Conservation (phyloP, 2,329 filamentous ascomycete genomes). For the Trichophyton benhamiae region DNA sequence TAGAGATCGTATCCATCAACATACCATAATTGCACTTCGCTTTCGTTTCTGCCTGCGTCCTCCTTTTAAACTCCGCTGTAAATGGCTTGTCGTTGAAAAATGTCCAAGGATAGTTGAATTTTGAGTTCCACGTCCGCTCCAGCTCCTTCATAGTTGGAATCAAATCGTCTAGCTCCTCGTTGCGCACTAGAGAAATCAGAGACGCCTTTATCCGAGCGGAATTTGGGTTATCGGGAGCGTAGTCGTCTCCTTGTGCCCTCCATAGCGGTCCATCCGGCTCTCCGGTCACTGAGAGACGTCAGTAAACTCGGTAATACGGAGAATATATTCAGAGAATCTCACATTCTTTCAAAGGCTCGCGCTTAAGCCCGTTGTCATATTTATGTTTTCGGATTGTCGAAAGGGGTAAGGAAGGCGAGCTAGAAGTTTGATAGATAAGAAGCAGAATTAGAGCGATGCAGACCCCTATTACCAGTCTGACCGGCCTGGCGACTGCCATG, state of each 20-base stretch:
- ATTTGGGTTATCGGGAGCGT: constrained; percentile 60
- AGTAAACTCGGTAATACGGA: background rate
- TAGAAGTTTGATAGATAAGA: constrained; percentile 64
- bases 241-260: constrained; percentile 61
- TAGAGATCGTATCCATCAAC: constrained; percentile 9
- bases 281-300: constrained; percentile 50
- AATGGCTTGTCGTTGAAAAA: constrained; percentile 98
- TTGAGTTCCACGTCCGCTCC: constrained; percentile 90
- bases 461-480: constrained; percentile 62
- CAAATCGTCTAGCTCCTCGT: constrained; percentile 75
- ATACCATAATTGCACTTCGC: constrained; percentile 75
- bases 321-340: constrained; percentile 28
- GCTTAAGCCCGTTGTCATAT: constrained; percentile 49
- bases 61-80: constrained; percentile 78
- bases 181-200: constrained; percentile 79
- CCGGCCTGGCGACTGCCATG: constrained; percentile 78
- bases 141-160: constrained; percentile 80
- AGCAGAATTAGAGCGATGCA: constrained; percentile 65
- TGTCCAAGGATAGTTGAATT: constrained; percentile 99
- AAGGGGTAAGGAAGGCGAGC: constrained; percentile 33
- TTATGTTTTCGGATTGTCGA: constrained; percentile 28
- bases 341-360: constrained; percentile 83
- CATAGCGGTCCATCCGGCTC: constrained; percentile 69
- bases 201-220: constrained; percentile 87
- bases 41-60: constrained; percentile 70